A percentile compares a stretch with the other conserved stretches of the same genome.
These are phyloP conservation scores for Pythium oligandrum DNA, from an alignment of 352 stramenopile species.

Conservation along the genomic window DNA sequence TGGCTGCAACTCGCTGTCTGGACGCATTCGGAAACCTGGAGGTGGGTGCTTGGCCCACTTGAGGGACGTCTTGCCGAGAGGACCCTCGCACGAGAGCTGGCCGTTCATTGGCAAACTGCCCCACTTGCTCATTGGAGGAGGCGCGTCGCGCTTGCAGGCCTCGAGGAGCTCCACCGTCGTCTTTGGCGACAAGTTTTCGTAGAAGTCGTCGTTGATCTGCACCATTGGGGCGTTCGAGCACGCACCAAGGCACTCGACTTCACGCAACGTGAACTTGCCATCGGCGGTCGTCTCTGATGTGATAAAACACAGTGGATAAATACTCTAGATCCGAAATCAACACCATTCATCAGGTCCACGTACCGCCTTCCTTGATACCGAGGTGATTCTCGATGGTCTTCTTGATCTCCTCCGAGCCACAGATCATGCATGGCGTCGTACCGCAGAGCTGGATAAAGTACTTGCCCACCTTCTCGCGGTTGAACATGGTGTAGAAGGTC, in stretches of 20 bases:
- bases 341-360: conserved; percentile 7
- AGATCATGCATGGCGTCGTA: conserved; percentile 99
- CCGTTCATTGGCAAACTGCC: conserved; percentile 99
- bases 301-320: too few relatives aligned
- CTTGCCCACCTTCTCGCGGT: conserved; percentile 92
- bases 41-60: conserved; percentile 78
- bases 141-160: conserved; percentile 92
- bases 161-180: conserved; percentile 97
- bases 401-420: conserved; percentile 98
- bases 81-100: conserved; percentile 97
- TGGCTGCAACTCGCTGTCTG: conserved; percentile 87
- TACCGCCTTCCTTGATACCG: conserved; percentile 95
- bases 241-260: conserved; percentile 99
- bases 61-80: conserved; percentile 94
- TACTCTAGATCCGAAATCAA: conserved; percentile 1
- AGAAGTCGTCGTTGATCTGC: conserved; percentile 99
- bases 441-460: conserved; percentile 97
- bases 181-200: conserved; percentile 97
- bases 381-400: conserved; percentile 97
- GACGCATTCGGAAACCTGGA: conserved; percentile 89
- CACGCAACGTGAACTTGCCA: conserved; percentile 91
- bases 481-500: conserved; percentile 99
- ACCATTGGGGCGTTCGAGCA: conserved; percentile 99
- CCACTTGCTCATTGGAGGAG: conserved; percentile 96
- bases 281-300: conserved; percentile 68